phyloP scores from a whole-genome alignment of 1,284 basidiomycete genomes.

The Singerocomus inundabilis region DNA sequence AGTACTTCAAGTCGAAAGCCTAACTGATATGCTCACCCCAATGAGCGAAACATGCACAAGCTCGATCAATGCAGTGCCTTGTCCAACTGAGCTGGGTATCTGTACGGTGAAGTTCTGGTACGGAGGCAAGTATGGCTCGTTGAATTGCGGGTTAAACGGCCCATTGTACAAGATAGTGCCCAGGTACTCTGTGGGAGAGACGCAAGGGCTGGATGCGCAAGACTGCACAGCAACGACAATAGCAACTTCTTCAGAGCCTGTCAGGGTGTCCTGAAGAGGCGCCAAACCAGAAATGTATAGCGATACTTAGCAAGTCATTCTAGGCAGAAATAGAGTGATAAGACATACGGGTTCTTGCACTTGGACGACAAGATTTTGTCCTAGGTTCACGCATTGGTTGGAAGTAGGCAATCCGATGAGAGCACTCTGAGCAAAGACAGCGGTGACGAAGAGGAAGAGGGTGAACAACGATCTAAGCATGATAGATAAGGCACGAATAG shows the following conservation, averaged over 20 bases:
- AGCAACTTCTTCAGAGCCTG: conserved; percentile 30
- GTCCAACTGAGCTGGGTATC: conserved; percentile 8
- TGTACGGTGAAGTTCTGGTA: conserved; percentile 31
- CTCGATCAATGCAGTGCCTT: conserved; percentile 22
- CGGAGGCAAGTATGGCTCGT: conserved; percentile 21
- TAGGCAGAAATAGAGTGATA: background rate
- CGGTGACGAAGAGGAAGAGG: conserved; percentile 11
- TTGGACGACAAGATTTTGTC: conserved; percentile 23
- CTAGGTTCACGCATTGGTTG: conserved; percentile 14
- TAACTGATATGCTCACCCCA: conserved; percentile 19
- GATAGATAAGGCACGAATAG: background rate
- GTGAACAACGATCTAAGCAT: conserved; percentile 16
- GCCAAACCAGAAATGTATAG: background rate
- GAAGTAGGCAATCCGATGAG: conserved; percentile 14
- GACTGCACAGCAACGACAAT: conserved; percentile 31
- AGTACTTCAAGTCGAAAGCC: too few relatives aligned
- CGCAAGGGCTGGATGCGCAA: conserved; percentile 20
- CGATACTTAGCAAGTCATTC: background rate
- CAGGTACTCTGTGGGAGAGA: conserved; percentile 12
- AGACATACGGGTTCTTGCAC: conserved; percentile 27
- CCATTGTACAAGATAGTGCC: conserved; percentile 31
- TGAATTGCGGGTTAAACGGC: conserved; percentile 18
- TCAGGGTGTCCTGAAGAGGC: conserved; percentile 18
- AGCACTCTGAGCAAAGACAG: conserved; percentile 22
- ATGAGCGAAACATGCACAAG: conserved; percentile 25